Conservation (phyloP, 1,284 basidiomycete species). For the Volvariella volvacea region DNA sequence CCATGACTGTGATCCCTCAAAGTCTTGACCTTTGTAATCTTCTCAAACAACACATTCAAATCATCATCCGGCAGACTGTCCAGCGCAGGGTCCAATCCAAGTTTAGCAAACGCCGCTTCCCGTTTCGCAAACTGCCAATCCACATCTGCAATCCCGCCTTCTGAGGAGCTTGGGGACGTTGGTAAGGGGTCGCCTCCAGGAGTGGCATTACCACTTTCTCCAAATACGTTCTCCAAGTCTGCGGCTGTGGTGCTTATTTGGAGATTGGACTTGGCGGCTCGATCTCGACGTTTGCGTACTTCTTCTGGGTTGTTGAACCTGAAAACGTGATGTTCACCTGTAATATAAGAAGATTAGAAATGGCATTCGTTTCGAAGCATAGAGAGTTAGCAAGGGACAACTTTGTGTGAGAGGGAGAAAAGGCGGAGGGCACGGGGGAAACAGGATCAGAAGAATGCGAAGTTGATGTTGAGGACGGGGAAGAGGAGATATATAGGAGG, state of each 20-base stretch:
- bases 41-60: slow-evolving; percentile 88
- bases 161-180: slow-evolving; percentile 63
- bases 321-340: slow-evolving; percentile 96
- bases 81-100: slow-evolving; percentile 80
- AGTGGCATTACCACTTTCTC: slow-evolving; percentile 26
- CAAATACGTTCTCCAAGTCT: slow-evolving; percentile 44
- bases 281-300: slow-evolving; percentile 84
- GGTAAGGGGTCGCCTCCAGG: slow-evolving; percentile 45
- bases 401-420: too few species aligned
- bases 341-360: slow-evolving; percentile 9
- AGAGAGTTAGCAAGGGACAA: too few species aligned
- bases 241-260: slow-evolving; percentile 56
- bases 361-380: neutral
- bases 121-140: slow-evolving; percentile 94
- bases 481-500: too few species aligned
- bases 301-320: slow-evolving; percentile 96
- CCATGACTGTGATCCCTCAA: slow-evolving; percentile 56
- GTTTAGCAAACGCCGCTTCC: slow-evolving; percentile 80
- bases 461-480: too few species aligned
- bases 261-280: slow-evolving; percentile 65
- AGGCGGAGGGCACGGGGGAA: too few species aligned
- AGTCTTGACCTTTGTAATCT: slow-evolving; percentile 88
- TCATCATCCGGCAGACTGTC: slow-evolving; percentile 91
- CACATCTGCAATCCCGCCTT: slow-evolving; percentile 62
- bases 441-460: too few species aligned